Conservation (phyloP, 139 green algal species). For the Chlorokybus atmophyticus region DNA sequence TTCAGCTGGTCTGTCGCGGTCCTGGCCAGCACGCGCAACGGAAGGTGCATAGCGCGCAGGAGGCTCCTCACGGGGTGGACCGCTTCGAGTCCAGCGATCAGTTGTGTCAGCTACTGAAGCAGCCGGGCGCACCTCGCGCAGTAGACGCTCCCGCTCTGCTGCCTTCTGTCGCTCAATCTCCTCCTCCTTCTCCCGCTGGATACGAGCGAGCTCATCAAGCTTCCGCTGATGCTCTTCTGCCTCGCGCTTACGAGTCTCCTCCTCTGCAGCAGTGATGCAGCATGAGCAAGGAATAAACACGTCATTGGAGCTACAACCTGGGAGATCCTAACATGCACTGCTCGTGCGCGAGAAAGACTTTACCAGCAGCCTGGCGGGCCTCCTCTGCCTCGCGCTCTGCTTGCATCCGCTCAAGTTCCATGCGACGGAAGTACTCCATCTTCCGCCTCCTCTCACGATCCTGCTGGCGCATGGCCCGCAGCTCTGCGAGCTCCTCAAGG, state of each 20-base stretch:
- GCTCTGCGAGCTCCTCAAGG: slow-evolving; percentile 40
- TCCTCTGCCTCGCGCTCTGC: slow-evolving; percentile 27
- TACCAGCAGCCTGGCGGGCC: slow-evolving; percentile 24
- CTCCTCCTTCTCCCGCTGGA: slow-evolving; percentile 29
- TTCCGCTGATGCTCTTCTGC: slow-evolving; percentile 27
- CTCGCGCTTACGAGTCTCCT: not conserved
- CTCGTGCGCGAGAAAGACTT: not conserved
- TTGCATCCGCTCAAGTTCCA: slow-evolving; percentile 31
- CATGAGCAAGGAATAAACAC: not conserved
- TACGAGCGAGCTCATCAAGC: slow-evolving; percentile 26
- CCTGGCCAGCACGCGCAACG: too few species aligned
- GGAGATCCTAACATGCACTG: not conserved
- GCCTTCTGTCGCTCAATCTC: slow-evolving; percentile 24
- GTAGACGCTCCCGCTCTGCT: too few species aligned
- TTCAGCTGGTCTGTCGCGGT: too few species aligned
- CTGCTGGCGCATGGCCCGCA: slow-evolving; percentile 22
- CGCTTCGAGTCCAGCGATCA: too few species aligned
- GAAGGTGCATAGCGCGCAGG: too few species aligned
- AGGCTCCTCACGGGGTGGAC: too few species aligned
- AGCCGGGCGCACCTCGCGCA: too few species aligned
- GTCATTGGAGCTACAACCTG: not conserved
- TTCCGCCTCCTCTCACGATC: slow-evolving; percentile 57
- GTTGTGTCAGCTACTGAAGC: too few species aligned
- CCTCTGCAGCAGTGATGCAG: not conserved
- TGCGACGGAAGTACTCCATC: slow-evolving; percentile 55